Evolutionary conservation across 495 filamentous ascomycete genomes (phyloP).

Genomic region (Tetracladium marchalianum): DNA sequence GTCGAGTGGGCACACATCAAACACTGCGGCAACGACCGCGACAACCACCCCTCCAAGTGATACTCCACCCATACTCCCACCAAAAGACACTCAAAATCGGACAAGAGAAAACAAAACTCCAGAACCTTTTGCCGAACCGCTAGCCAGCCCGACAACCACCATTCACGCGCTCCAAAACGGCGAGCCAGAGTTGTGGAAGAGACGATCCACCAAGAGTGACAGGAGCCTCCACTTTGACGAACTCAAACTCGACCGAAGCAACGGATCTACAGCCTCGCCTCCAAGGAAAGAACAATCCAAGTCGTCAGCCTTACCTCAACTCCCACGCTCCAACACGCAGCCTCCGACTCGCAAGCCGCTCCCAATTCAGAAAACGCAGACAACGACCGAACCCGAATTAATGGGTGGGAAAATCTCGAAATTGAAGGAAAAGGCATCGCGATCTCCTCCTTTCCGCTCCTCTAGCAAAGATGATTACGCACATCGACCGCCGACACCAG

Average conservation of each 20-base stretch:
- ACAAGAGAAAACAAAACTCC: background rate
- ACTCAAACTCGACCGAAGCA: constrained; percentile 17
- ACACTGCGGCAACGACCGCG: background rate
- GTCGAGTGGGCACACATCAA: too few relatives aligned
- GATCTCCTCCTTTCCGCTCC: background rate
- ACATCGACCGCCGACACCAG: constrained; percentile 8
- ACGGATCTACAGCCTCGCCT: constrained; percentile 18
- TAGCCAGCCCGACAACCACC: constrained; percentile 6
- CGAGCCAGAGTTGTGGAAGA: constrained; percentile 16
- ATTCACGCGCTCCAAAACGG: constrained; percentile 6
- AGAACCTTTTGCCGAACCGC: constrained; percentile 2
- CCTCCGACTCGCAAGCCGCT: constrained; percentile 10
- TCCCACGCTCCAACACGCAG: constrained; percentile 9
- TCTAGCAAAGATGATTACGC: constrained; percentile 8
- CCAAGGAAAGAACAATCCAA: constrained; percentile 6
- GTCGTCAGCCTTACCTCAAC: constrained; percentile 1
- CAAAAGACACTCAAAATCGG: constrained; percentile 8
- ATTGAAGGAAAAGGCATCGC: constrained; percentile 9
- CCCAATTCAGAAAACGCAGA: constrained; percentile 13
- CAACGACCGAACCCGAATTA: constrained; percentile 8
- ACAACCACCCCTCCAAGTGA: background rate
- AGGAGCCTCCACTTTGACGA: constrained; percentile 13
- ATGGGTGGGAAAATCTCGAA: constrained; percentile 19
- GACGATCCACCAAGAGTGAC: constrained; percentile 16
- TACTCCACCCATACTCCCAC: constrained; percentile 8